Base-by-base conservation (phyloP, 2,329 filamentous ascomycete species). In the Neofusicoccum sp. region DNA sequence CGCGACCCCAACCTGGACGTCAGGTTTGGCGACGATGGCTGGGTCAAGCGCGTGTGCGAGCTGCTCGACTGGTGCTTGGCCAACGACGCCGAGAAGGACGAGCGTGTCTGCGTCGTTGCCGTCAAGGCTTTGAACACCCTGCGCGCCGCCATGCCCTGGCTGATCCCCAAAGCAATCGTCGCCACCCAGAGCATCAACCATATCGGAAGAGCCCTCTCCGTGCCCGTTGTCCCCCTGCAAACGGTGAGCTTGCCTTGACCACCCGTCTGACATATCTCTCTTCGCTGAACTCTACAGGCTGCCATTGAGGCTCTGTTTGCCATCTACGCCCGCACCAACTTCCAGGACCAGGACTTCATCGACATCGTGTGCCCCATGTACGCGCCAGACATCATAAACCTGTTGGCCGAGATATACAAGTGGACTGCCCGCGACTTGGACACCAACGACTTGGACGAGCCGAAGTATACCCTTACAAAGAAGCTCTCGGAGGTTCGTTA, bases 401-500 rank as follows among this genome's bases (percentile, higher is more conserved):
- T 96, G 6, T 85, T 93, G 66, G 85, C 84, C 63, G 84, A 87
- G 62, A 81, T 96, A 11, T 92, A 91, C 68, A 85, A 89, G 63
- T 95, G 90, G 89, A 90, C 91, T 4, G 76, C 86, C 9, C 87
- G 93, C 44, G 89, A 92, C 65, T 84, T 91, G 62, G 87, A 93
- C 65, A 83, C 90, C 3, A 85, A 90, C 62, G 89, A 96, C 67
- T 86, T 96, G 62, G 90, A 97, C 66, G 91, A 96, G 69, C 88
- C 92, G 69, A 96, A 92, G 71, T 98, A 99, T 72, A 86, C 91
- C 60, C 86, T 97, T 66, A 87, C 90, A 41, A 98, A 98, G 78
- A 97, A 96, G 75, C 85, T 98, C 48, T 92, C 93, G 1, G 95
- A 99, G 84, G 90, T 92, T 81, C 65, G 77, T 44, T 9, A 45